Percentiles rank a stretch among this genome's conserved stretches.
phyloP scores from a whole-genome alignment of 202 grass and related monocot genomes.

The Elaeis oleifera region DNA sequence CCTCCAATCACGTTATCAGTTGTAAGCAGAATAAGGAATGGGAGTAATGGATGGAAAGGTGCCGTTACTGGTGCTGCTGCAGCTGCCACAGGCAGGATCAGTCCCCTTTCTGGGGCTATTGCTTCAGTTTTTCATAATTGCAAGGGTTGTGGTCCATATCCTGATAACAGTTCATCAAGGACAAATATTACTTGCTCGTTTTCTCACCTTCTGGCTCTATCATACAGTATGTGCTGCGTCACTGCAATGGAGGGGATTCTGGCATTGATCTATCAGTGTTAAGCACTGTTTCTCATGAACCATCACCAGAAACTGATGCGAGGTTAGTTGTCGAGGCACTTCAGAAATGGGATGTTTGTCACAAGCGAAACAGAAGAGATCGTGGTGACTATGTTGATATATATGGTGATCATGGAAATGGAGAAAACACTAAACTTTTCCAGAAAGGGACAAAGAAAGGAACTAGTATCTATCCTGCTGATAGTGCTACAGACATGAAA shows the following conservation, averaged over 20 bases:
- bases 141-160: conserved; percentile 30
- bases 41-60: conserved; percentile 61
- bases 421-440: conserved; percentile 47
- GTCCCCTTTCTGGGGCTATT: conserved; percentile 55
- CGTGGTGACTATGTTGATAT: conserved; percentile 49
- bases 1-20: conserved; percentile 69
- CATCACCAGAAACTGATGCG: conserved; percentile 45
- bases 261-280: conserved; percentile 36
- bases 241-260: conserved; percentile 30
- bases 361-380: conserved; percentile 71
- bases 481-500: conserved; percentile 23
- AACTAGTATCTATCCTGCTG: conserved; percentile 36
- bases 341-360: conserved; percentile 97
- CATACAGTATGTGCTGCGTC: conserved; percentile 79
- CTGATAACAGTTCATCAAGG: conserved; percentile 28
- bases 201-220: conserved; percentile 86
- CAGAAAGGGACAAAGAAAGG: conserved; percentile 48
- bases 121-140: conserved; percentile 76
- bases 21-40: conserved; percentile 84
- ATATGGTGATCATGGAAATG: conserved; percentile 63
- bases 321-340: conserved; percentile 76
- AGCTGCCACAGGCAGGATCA: conserved; percentile 52
- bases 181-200: conserved; percentile 66
- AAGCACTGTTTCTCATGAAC: conserved; percentile 30
- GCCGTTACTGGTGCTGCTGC: conserved; percentile 65